Evolutionary conservation across 2,329 filamentous ascomycete species (phyloP).

Genomic region (Monosporascus ibericus): DNA sequence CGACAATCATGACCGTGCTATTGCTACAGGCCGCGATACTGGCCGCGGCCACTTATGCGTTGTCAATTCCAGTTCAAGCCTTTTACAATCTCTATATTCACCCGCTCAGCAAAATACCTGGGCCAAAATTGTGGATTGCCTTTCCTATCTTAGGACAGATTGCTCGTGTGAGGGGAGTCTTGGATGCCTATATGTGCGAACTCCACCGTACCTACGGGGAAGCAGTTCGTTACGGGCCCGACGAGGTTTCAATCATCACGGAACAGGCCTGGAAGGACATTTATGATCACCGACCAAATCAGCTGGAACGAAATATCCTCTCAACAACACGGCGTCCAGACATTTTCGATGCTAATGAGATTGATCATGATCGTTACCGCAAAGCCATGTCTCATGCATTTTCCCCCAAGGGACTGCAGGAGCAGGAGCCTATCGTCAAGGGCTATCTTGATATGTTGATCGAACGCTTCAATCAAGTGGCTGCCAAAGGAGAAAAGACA

Average conservation of each 20-base stretch:
- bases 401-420: slow-evolving; percentile 26
- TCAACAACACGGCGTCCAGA: slow-evolving; percentile 2
- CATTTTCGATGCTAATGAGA: slow-evolving; percentile 4
- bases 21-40: no score
- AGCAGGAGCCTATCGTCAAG: slow-evolving; percentile 28
- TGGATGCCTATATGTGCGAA: slow-evolving; percentile 13
- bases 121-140: slow-evolving; percentile 20
- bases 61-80: not conserved
- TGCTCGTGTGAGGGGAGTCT: slow-evolving; percentile 12
- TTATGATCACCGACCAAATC: slow-evolving; percentile 25
- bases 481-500: slow-evolving; percentile 10
- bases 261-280: slow-evolving; percentile 33
- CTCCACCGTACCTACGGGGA: slow-evolving; percentile 21
- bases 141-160: slow-evolving; percentile 11
- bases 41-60: no score
- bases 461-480: slow-evolving; percentile 17
- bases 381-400: slow-evolving; percentile 46
- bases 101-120: slow-evolving; percentile 20
- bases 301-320: slow-evolving; percentile 19
- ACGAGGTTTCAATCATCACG: slow-evolving; percentile 31
- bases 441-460: slow-evolving; percentile 26
- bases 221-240: slow-evolving; percentile 32
- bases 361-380: slow-evolving; percentile 42
- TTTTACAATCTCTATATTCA: slow-evolving; percentile 26
- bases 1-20: no score